Base-by-base conservation (phyloP, 1,139 yeast species). In the Protomyces inundatus region DNA sequence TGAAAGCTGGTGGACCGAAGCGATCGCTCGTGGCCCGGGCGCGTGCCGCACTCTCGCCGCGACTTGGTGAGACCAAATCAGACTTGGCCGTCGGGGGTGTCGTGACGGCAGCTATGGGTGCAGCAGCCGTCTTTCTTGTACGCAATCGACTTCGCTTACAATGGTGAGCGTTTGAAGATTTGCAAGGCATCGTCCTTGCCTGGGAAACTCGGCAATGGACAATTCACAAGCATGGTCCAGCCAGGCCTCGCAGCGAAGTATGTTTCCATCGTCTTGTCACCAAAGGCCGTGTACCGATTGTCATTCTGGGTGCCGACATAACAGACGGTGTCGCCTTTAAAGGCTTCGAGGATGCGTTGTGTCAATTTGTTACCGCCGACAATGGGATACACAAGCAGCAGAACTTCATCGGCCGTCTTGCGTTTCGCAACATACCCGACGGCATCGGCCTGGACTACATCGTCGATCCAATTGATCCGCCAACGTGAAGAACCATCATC, bases 161-260 rank as follows among this genome's bases (percentile, higher is more conserved):
- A 14, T 14, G 48, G 32, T 42, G 48, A 42, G 7, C 23, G 5
- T 42, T 5, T 30, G 5, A 58, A 23, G 30, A 58, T 40, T 32
- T 52, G 54, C 32, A 58, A 40, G 6, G 62, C 62, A 45, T 58
- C 62, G 35, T 58, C 62, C 30, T 58, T 58, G 10, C 62, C 62
- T 5, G 62, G 62, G 35, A 58, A 58, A 6, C 55, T 46, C 32
- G 62, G 62, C 7, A 58, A 39, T 6, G 62, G 48, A 23, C 53
- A 14, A 10, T 52, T 32, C 9, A 33, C 56, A 6, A 45, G 23
- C 34, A 52, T 50, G 6, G 32, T 32, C 62, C 62, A 58, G n/a
- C 52, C 55, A 23, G 51, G 39, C 37, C 14, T 6, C 12, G n/a
- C 16, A 4, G 32, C 42, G 16, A 51, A 58, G 45, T 52, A 52